Evolutionary conservation across 306 rosid species (phyloP).

Genomic region (Rubus idaeus): DNA sequence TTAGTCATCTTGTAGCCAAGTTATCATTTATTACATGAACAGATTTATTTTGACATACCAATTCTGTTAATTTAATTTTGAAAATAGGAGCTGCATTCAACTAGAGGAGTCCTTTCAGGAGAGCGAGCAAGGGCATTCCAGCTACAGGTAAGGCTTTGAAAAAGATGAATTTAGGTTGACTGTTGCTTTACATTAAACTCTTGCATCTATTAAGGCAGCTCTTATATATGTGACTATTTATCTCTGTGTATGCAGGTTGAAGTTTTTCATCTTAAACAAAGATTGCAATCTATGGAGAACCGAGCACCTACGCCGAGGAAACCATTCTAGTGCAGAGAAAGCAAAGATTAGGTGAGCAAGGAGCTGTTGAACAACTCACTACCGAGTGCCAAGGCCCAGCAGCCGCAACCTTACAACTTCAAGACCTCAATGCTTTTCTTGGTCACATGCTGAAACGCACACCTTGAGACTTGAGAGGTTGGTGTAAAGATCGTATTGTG

Average conservation of each 20-base stretch:
- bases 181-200: not conserved
- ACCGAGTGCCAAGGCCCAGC: not conserved
- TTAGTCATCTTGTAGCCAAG: conserved; percentile 10
- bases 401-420: not conserved
- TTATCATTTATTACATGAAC: not conserved
- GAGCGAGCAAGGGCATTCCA: conserved; percentile 95
- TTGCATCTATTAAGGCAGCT: not conserved
- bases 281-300: conserved; percentile 88
- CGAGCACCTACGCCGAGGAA: conserved; percentile 90
- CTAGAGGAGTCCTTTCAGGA: conserved; percentile 91
- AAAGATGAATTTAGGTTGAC: not conserved
- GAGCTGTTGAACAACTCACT: conserved; percentile 4
- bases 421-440: conserved; percentile 4
- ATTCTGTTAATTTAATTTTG: conserved; percentile 5
- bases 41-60: not conserved
- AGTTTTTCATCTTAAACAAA: conserved; percentile 92
- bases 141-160: conserved; percentile 58
- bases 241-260: conserved; percentile 57
- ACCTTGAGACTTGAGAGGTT: not conserved
- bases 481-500: not conserved
- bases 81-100: conserved; percentile 85
- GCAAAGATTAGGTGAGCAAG: not conserved
- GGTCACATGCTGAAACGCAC: not conserved
- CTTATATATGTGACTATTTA: not conserved
- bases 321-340: conserved; percentile 51